A percentile compares a stretch with the other conserved stretches of the same genome.
phyloP scores from a whole-genome alignment of 805 yeast genomes.

The Candida rishiriensis region DNA sequence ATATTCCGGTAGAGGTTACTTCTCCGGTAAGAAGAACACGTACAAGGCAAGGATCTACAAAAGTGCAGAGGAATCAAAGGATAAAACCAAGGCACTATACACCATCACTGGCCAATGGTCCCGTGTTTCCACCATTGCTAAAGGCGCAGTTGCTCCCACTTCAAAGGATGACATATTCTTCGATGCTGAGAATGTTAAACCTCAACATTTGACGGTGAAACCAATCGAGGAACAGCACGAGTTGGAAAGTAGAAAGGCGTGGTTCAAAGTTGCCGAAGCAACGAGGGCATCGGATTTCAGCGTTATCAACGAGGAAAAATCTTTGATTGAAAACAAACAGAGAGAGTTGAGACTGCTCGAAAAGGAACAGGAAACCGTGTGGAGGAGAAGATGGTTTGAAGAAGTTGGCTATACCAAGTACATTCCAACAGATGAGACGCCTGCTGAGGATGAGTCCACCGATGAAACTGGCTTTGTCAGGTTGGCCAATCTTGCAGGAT shows the following conservation, averaged over 20 bases:
- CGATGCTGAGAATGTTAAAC: constrained; percentile 49
- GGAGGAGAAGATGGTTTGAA: constrained; percentile 86
- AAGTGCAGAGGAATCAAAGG: constrained; percentile 42
- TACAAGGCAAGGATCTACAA: constrained; percentile 80
- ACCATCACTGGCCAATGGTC: constrained; percentile 94
- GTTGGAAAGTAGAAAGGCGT: constrained; percentile 83
- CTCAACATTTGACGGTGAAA: constrained; percentile 64
- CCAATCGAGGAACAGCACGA: constrained; percentile 77
- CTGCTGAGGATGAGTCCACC: constrained; percentile 23
- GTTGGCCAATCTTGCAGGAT: constrained; percentile 44
- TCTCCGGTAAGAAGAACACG: constrained; percentile 89
- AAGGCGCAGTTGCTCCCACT: constrained; percentile 45
- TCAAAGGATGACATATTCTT: constrained; percentile 52
- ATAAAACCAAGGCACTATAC: constrained; percentile 62
- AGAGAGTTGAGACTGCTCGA: constrained; percentile 78
- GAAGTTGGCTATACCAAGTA: constrained; percentile 33
- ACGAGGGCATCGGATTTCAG: constrained; percentile 72
- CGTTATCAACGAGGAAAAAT: constrained; percentile 68
- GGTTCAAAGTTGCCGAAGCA: constrained; percentile 88
- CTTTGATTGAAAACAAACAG: constrained; percentile 77
- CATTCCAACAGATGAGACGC: not conserved
- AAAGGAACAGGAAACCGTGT: constrained; percentile 51
- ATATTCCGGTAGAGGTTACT: constrained; percentile 90
- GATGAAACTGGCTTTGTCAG: constrained; percentile 35
- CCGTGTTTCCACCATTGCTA: constrained; percentile 58